Conservation (phyloP, 2,329 filamentous ascomycete genomes). For the Emmonsiellopsis sp. region DNA sequence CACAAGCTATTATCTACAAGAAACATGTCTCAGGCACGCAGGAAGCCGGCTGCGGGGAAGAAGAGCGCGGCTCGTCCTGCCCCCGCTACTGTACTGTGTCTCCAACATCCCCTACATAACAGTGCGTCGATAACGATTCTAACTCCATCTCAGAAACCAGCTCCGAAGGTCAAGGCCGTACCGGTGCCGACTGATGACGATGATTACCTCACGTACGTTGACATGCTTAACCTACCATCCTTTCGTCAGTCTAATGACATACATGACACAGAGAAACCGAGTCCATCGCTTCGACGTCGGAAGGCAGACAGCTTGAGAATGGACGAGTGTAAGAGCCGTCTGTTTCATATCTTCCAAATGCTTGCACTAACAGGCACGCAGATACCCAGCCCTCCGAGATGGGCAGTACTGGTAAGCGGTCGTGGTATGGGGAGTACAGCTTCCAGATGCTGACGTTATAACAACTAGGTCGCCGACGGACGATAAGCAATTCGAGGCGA, state of each 20-base stretch:
- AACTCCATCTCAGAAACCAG: neutral
- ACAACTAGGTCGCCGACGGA: neutral
- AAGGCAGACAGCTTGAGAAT: neutral
- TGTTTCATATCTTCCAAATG: neutral
- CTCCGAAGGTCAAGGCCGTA: neutral
- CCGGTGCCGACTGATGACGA: neutral
- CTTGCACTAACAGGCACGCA: neutral
- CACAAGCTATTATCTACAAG: too few species aligned
- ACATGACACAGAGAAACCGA: neutral
- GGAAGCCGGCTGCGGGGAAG: too few species aligned
- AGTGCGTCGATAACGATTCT: neutral
- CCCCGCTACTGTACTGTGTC: too few species aligned
- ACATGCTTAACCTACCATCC: neutral
- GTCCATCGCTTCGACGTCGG: neutral
- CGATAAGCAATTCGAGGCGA: neutral
- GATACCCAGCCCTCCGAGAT: neutral
- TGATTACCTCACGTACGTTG: neutral
- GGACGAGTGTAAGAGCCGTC: neutral
- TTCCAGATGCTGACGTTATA: neutral
- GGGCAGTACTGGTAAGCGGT: neutral
- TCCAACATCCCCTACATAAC: too few species aligned
- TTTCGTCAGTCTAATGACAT: neutral
- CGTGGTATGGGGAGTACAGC: neutral
- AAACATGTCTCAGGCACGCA: too few species aligned
- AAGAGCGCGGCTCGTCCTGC: too few species aligned